Conservation (phyloP, 768 basidiomycete species). For the Agrocybe pediades region DNA sequence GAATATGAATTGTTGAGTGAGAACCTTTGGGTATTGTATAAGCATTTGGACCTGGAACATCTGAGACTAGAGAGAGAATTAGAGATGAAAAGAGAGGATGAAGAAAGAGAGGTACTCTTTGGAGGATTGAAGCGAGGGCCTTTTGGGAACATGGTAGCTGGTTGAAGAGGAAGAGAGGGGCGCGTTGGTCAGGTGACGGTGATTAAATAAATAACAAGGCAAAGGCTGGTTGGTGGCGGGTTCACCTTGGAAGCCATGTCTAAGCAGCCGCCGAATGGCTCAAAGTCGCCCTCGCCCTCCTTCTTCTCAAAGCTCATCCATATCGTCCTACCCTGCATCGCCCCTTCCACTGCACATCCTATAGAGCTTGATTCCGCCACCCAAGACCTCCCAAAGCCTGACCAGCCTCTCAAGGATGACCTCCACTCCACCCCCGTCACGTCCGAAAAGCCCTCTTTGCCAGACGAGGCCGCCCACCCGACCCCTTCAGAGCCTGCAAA, state of each 20-base stretch:
- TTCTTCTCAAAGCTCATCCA: conserved; percentile 62
- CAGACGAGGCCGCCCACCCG: conserved; percentile 10
- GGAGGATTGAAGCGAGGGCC: conserved; percentile 46
- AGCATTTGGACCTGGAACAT: conserved; percentile 53
- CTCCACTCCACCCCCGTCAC: not conserved
- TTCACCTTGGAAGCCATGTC: conserved; percentile 14
- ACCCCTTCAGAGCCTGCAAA: conserved; percentile 18
- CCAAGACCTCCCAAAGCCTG: conserved; percentile 15
- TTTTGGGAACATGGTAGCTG: conserved; percentile 46
- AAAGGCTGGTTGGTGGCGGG: not conserved
- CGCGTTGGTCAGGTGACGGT: conserved; percentile 26
- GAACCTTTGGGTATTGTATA: conserved; percentile 46
- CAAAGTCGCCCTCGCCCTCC: conserved; percentile 32
- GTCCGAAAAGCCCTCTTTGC: conserved; percentile 15
- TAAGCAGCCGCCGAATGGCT: conserved; percentile 8
- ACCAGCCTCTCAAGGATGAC: conserved; percentile 16
- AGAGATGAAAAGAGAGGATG: conserved; percentile 1
- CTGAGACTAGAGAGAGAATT: conserved; percentile 37
- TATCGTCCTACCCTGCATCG: conserved; percentile 67
- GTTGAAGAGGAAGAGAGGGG: conserved; percentile 12
- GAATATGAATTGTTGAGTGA: not conserved
- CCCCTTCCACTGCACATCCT: conserved; percentile 49
- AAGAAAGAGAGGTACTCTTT: conserved; percentile 31
- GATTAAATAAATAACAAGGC: not conserved
- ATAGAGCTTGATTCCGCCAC: conserved; percentile 39